Evolutionary conservation across 169 alveolate species (phyloP).

Genomic region (Blepharisma undulans): DNA sequence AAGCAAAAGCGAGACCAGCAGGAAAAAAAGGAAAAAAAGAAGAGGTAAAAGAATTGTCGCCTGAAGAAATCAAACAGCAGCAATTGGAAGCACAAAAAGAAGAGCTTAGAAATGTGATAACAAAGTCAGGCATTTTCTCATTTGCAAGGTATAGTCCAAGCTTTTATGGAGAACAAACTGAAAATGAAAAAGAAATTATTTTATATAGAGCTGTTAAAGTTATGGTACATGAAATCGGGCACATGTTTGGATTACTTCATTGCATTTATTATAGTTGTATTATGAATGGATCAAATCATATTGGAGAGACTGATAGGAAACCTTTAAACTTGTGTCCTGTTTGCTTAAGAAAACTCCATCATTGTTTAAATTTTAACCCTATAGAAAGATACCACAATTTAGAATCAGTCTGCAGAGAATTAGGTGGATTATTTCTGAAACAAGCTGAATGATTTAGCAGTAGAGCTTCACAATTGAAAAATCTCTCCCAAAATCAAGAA

Average conservation of each 20-base stretch:
- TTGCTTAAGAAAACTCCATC: conserved; percentile 68
- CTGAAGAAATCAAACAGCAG: conserved; percentile 44
- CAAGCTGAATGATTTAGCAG: neutral
- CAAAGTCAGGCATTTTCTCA: conserved; percentile 67
- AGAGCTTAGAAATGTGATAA: neutral
- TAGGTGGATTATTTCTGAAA: neutral
- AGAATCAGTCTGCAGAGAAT: neutral
- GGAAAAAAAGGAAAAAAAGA: conserved; percentile 40
- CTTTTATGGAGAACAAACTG: neutral
- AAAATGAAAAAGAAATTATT: conserved; percentile 33
- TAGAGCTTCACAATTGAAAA: neutral
- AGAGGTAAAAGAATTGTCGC: conserved; percentile 38
- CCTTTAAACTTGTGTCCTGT: conserved; percentile 70
- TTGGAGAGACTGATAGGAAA: conserved; percentile 69
- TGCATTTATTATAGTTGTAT: conserved; percentile 78
- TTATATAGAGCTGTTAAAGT: conserved; percentile 70
- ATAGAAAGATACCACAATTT: conserved; percentile 52
- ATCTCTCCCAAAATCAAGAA: neutral
- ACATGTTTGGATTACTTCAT: conserved; percentile 81
- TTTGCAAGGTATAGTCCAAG: conserved; percentile 54
- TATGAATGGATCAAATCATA: conserved; percentile 83
- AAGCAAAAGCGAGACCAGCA: conserved; percentile 18
- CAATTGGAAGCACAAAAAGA: conserved; percentile 18
- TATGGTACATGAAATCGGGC: conserved; percentile 79
- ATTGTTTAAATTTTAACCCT: conserved; percentile 43